Conservation (phyloP, 805 yeast species). For the Priceomyces melissophilus region DNA sequence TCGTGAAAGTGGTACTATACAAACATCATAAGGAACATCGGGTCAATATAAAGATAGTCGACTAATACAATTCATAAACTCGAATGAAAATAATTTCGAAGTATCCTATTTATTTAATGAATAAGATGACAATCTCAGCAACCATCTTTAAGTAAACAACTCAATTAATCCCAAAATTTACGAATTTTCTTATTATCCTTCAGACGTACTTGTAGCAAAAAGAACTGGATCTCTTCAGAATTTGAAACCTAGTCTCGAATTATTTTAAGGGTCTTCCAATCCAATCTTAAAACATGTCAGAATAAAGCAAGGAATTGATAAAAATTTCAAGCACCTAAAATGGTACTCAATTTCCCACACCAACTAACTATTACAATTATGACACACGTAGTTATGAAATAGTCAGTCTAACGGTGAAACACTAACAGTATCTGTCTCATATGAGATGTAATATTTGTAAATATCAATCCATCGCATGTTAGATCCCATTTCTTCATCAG, state of each 20-base stretch:
- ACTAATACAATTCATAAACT: slow-evolving; percentile 24
- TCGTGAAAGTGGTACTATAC: slow-evolving; percentile 23
- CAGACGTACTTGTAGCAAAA: slow-evolving; percentile 21
- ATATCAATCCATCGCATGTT: slow-evolving; percentile 45
- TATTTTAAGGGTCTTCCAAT: slow-evolving; percentile 23
- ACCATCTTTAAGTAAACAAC: slow-evolving; percentile 39
- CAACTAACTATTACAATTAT: slow-evolving; percentile 35
- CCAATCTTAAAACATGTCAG: slow-evolving; percentile 19
- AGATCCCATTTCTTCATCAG: slow-evolving; percentile 46
- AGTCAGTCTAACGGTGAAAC: too few species aligned
- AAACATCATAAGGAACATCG: slow-evolving; percentile 29
- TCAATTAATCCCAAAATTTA: slow-evolving; percentile 34
- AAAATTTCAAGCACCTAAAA: slow-evolving; percentile 23
- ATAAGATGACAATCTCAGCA: slow-evolving; percentile 20
- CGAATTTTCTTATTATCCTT: slow-evolving; percentile 18
- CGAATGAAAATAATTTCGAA: slow-evolving; percentile 8
- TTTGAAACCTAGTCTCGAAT: slow-evolving; percentile 23
- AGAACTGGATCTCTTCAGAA: slow-evolving; percentile 43
- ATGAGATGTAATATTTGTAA: slow-evolving; percentile 33
- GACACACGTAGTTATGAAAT: slow-evolving; percentile 43
- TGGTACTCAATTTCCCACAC: slow-evolving; percentile 29
- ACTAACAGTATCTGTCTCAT: too few species aligned
- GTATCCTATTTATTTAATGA: slow-evolving; percentile 24
- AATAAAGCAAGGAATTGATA: slow-evolving; percentile 18
- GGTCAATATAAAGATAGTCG: slow-evolving; percentile 28